Base-by-base conservation (phyloP, 192 early-diverging fungal genomes). In the Backusella australiensis region DNA sequence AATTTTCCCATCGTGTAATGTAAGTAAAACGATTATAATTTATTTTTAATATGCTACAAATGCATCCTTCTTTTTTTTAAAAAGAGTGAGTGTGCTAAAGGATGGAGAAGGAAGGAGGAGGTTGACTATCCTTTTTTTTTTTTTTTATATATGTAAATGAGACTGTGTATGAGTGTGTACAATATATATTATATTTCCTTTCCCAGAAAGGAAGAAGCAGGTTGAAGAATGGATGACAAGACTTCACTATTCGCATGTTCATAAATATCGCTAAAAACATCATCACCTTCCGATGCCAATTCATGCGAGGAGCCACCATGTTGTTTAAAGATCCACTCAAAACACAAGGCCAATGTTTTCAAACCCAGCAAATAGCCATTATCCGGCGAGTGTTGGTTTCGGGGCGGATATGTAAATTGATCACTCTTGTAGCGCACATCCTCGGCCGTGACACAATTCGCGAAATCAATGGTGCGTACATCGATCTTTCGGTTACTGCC, bases 381-480 rank as follows among this genome's bases (percentile, higher is more conserved):
- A 78, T 96, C 95, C 4, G 93, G 90, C 21, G 83, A 77, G 2
- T 29, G 56, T 15, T 77, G 75, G n/a, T 83, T 78, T 72, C 81
- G 78, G 0, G 88, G 87, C 6, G 88, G 85, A 73, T 86, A 88
- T 2, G 42, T 77, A 56, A 80, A 76, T 8, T 73, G 26, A n/a
- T 74, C 17, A 1, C 65, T 46, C 21, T 73, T 53, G 23, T 46
- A 39, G 8, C 71, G 77, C 38, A 73, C 73, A 44, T 86, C 82
- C 5, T 82, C 84, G 12, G 85, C 85, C 2, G 90, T 90, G 0
- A 95, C 90, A 76, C 94, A 96, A 71, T 98, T 91, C 6, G 96
- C 95, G 84, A 99, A 99, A 81, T 99, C 98, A 77, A 99, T 99
- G 80, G 98, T 95, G 42, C 92, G 91, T 32, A 99, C 81, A 74